Base-by-base conservation (phyloP, 257 asterid genomes). In the Plantago ovata region DNA sequence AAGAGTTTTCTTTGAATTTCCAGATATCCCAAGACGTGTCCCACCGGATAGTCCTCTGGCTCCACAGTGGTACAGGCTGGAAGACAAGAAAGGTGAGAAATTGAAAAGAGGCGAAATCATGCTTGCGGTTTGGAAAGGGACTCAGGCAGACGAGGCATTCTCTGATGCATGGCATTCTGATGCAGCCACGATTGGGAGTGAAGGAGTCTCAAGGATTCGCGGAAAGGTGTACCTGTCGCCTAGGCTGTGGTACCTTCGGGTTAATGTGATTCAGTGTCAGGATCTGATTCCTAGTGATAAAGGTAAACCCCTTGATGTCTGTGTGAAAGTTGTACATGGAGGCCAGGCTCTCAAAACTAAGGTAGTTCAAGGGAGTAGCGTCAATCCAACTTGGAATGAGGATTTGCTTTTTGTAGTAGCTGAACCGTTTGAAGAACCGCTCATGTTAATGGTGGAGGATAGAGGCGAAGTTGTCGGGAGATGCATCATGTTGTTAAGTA, bases 81-180 rank as follows among this genome's bases (percentile, higher is more conserved):
- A 79, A 15, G 85, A 85, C 45, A 81, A 66, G 43, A 71, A 18
- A 32, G 86, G 84, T 0, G 84, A 81, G 4, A 85, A 81, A 80
- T 60, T 85, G 48, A 81, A 61, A 58, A 71, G 72, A 23, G 96
- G 94, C 5, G 96, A 88, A 48, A 69, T 88, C 74, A 88, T 88
- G 96, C 75, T 85, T 61, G 94, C 96, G 55, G 53, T 83, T 15
- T 88, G 96, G 96, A 85, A 58, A 68, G 96, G 96, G 40, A 88
- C 88, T 67, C 95, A 88, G 53, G 96, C 94, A 0, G 95, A 88
- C 50, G 96, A 88, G 79, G 85, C 75, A 1, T 88, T 88, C 58
- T 62, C 84, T 12, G 96, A 88, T 24, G 96, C 96, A 3, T 85
- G 96, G 96, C 95, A 85, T 69, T 85, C 96, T 1, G 96, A 88